Base-by-base conservation (phyloP, 2,329 filamentous ascomycete genomes). In the Fusarium solani-melongenae region DNA sequence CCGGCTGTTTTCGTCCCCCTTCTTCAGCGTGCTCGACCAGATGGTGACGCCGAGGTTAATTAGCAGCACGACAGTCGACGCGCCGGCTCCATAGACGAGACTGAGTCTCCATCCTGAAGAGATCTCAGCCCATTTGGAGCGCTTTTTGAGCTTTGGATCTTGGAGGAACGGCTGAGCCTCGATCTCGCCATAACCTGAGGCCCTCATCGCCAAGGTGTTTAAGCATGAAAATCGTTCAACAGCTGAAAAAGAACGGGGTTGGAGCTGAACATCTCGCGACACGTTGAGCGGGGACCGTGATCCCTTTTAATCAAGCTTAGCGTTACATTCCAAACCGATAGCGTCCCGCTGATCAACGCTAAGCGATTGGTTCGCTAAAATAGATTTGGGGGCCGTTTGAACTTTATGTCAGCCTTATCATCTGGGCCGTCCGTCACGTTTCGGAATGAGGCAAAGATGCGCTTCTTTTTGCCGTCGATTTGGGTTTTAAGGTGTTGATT, bases 11-110 rank as follows among this genome's bases (percentile, higher is more conserved):
- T 41, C 39, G 20, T 34, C 22, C 17, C 64, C 64, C 31, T 39
- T 24, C 6, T 33, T 33, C 6, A 61, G 38, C 20, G 27, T 66
- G n/a, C 20, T 49, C 2, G 64, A 56, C 64, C 64, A 62, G 29
- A 66, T 58, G 7, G 65, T 67, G 7, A 64, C 39, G 7, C 51
- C 31, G 15, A 63, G 41, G 36, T 67, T 67, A 12, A 67, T 59
- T 12, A 44, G 7, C 2, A 67, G 46, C 22, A 63, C 65, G 14
- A 59, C 9, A 5, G 41, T 14, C 15, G 38, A 63, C 5, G 39
- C 59, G 4, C 27, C 41, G 7, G 65, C 65, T 31, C 65, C 65
- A 2, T 20, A 24, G 17, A 67, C 10, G 5, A 67, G 51, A 12
- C 39, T 53, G 5, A 62, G 49, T 14, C 41, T 63, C 65, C 65